These are phyloP conservation scores for Neoascochyta sp. DNA, from an alignment of 2,329 filamentous ascomycete species.

Conservation along the genomic window DNA sequence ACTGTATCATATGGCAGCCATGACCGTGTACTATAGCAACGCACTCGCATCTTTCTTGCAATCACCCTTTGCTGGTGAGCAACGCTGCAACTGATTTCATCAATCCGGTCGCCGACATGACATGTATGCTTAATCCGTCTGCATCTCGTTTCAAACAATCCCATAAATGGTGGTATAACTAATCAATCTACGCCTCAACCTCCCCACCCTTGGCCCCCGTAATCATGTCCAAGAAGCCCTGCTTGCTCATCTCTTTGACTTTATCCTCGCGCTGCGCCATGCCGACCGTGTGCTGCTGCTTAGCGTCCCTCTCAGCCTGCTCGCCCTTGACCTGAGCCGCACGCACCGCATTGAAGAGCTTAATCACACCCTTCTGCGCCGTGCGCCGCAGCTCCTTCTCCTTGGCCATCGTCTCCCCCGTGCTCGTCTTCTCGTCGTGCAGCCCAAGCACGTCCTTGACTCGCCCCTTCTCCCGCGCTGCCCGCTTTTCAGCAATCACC, in stretches of 20 bases:
- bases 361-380: conserved; percentile 89
- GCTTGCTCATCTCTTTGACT: conserved; percentile 93
- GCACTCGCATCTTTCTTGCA: too few relatives aligned
- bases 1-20: too few relatives aligned
- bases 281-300: conserved; percentile 72
- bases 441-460: conserved; percentile 79
- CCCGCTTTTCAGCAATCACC: conserved; percentile 74
- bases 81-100: too few relatives aligned
- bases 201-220: conserved; percentile 41
- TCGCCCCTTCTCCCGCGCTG: conserved; percentile 78
- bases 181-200: conserved; percentile 3
- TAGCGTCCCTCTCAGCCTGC: conserved; percentile 67
- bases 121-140: too few relatives aligned
- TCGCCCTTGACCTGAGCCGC: conserved; percentile 86
- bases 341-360: conserved; percentile 92
- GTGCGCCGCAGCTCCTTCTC: conserved; percentile 82
- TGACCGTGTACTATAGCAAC: too few relatives aligned
- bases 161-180: too few relatives aligned
- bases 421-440: conserved; percentile 47
- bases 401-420: conserved; percentile 58
- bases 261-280: conserved; percentile 78
- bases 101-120: too few relatives aligned
- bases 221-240: conserved; percentile 93
- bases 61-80: too few relatives aligned
- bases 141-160: too few relatives aligned